Evolutionary conservation across 2,329 filamentous ascomycete genomes (phyloP), one percentile per base, ranked within the genome.

Genomic region (Coniochaeta sp.): DNA sequence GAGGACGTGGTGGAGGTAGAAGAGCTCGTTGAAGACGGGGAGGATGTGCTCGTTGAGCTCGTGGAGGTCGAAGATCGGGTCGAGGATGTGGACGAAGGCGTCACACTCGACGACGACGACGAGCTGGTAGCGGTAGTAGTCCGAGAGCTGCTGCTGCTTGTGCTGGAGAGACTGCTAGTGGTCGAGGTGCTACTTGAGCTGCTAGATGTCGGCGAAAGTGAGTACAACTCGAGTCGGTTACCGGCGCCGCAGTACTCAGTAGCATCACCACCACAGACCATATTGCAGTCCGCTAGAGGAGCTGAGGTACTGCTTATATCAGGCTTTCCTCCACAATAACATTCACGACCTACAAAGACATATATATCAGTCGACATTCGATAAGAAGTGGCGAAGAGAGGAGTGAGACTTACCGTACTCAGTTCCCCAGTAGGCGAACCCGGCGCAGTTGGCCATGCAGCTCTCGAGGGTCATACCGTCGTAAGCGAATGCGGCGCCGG

Each of bases 381-480:
- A n/a, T n/a, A n/a, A n/a, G n/a, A n/a, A n/a, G n/a, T n/a, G n/a
- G n/a, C n/a, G n/a, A n/a, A n/a, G n/a, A n/a, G n/a, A n/a, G n/a
- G n/a, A n/a, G n/a, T n/a, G n/a, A n/a, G n/a, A n/a, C 27, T 72
- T 66, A 9, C 75, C 74, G 54, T 75, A 79, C 57, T 80, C 76
- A 6, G 75, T 73, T 2, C 71, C 77, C 65, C 71, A 79, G 57
- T 74, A 77, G 45, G 66, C 63, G 58, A 70, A 78, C 1, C 65
- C 66, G 1, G 67, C 69, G 64, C 75, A 79, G 61, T 71, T 74
- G 2, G 56, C 55, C 65, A 70, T 67, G 60, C 76, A 79, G 40
- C 63, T 67, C 51, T 77, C 74, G 12, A 77, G 62, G 2, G 75
- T 78, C 75, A 78, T 78, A 20, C 65, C 64, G 33, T 78, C 72